Conservation (phyloP, 2,329 filamentous ascomycete species). For the Nakataea oryzae region DNA sequence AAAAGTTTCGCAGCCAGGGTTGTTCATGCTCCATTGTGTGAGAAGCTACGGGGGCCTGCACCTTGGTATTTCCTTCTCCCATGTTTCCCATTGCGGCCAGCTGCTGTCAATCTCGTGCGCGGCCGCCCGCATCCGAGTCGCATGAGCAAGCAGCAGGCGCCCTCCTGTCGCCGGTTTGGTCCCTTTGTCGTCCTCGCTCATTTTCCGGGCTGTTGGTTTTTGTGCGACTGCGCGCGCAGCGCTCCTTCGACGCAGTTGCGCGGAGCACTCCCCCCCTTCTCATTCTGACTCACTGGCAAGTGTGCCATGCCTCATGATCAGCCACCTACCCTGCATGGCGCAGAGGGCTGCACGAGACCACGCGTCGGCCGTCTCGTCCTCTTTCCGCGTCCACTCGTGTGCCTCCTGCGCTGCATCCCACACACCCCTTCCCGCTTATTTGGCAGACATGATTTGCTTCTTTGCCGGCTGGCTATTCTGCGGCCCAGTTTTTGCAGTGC, state of each 20-base stretch:
- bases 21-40: not conserved
- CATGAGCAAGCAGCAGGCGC: not conserved
- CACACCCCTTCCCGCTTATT: not conserved
- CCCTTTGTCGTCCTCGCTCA: not conserved
- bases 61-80: not conserved
- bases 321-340: not conserved
- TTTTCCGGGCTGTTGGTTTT: not conserved
- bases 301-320: not conserved
- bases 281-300: not conserved
- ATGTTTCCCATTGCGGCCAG: not conserved
- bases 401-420: not conserved
- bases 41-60: no score
- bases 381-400: not conserved
- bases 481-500: not conserved
- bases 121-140: no score
- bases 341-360: not conserved
- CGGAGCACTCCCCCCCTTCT: not conserved
- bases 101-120: no score
- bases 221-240: not conserved
- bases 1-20: no score
- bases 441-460: not conserved
- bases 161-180: no score
- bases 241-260: not conserved
- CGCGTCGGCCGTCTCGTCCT: not conserved
- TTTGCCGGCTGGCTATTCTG: not conserved